phyloP scores from a whole-genome alignment of 352 stramenopile species.

The Phytophthora meadii region DNA sequence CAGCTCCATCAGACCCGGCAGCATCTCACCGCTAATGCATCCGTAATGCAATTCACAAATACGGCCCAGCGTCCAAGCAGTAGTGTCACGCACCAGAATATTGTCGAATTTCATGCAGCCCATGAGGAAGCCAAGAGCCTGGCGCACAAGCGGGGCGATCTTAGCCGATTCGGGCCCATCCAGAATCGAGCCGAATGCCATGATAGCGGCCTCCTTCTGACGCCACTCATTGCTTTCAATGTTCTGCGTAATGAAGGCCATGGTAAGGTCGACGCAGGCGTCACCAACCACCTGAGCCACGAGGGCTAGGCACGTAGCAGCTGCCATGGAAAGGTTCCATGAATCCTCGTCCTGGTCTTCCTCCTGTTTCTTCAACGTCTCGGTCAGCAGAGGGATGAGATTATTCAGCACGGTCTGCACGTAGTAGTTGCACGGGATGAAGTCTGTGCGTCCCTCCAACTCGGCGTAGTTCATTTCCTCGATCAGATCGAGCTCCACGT shows the following conservation, averaged over 20 bases:
- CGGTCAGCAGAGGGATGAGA: conserved; percentile 93
- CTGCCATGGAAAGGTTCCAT: conserved; percentile 95
- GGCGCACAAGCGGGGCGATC: conserved; percentile 92
- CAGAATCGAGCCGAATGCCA: conserved; percentile 97
- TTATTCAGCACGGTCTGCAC: conserved; percentile 86
- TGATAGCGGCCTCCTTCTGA: conserved; percentile 95
- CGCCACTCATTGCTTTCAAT: conserved; percentile 96
- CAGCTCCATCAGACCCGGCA: conserved; percentile 90
- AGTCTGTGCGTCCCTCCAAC: conserved; percentile 54
- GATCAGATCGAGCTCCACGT: conserved; percentile 95
- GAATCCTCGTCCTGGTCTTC: conserved; percentile 94
- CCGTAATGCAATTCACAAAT: conserved; percentile 96
- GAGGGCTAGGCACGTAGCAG: conserved; percentile 92
- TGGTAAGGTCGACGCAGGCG: conserved; percentile 90
- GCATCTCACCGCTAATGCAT: conserved; percentile 91
- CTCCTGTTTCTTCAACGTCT: conserved; percentile 96
- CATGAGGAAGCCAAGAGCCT: conserved; percentile 95
- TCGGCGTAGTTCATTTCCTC: conserved; percentile 92
- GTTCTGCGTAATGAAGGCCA: conserved; percentile 95
- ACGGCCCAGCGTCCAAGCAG: conserved; percentile 95
- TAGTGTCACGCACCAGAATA: conserved; percentile 96
- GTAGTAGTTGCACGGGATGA: conserved; percentile 88
- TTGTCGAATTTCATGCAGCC: conserved; percentile 91
- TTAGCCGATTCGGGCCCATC: conserved; percentile 92
- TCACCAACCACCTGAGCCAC: conserved; percentile 95